Base-by-base conservation (phyloP, 768 basidiomycete genomes). In the Panaeolus cyanescens region DNA sequence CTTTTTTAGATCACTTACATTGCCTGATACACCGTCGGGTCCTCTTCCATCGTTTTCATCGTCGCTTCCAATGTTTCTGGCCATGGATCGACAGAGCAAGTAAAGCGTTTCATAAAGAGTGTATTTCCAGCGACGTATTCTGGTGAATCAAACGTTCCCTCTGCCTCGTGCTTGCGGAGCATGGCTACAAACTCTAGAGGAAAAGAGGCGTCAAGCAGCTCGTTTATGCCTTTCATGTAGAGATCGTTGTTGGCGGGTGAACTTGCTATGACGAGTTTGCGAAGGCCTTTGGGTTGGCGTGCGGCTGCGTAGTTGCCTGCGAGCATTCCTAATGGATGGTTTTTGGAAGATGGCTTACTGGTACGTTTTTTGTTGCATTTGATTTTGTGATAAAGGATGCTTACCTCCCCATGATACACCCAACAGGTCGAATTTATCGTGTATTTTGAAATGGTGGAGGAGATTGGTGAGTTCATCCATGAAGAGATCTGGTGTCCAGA, bases 371-470 rank as follows among this genome's bases (percentile, higher is more conserved):
- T n/a, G n/a, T n/a, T n/a, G 17, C 15, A 1, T 28, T 4, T 25
- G 7, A 25, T 28, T 3, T 7, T 28, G 4, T 50, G 25, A 28
- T 15, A 12, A 13, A 8, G 30, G 0, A 28, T 10, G 22, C 45
- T 50, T 13, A 50, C 80, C 84, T 17, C 85, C 85, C 84, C 84
- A 84, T 4, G 82, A 84, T 42, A 85, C 84, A 0, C 85, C 85
- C 0, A 79, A 62, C 1, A 87, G 65, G 64, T 80, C 75, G 67
- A 79, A 86, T n/a, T 67, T 62, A 5, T 70, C 64, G 10, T 68
- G 42, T 59, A 86, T 77, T 0, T 71, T 75, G 17, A 87, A 72
- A 28, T 80, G 64, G 5, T 64, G 45, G 22, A 86, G 59, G 7
- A 87, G 64, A 58, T 84, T 85, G 20, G 76, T 75, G 32, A 88